Base-by-base conservation (phyloP, 2,329 filamentous ascomycete genomes). In the Colletotrichum echinochloae region DNA sequence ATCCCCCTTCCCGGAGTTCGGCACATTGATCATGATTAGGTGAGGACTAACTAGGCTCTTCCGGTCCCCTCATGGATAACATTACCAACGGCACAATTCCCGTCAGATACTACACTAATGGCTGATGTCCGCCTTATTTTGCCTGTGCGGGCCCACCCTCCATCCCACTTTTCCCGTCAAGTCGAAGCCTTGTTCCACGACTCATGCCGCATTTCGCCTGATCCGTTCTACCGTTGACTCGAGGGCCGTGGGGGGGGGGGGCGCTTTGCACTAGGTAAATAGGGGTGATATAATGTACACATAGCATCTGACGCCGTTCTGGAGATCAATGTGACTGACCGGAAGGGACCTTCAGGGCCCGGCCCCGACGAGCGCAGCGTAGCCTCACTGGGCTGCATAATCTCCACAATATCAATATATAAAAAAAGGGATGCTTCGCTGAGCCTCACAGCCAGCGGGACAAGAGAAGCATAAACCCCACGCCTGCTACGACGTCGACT, bases 101-200 rank as follows among this genome's bases (percentile, higher is more conserved):
- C 41, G n/a, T 44, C 41, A 18, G 33, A 14, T 26, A 18, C 12
- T 48, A 18, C 11, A 23, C n/a, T 12, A 26, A 51, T 23, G 28
- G 23, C 30, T 23, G 39, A n/a, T n/a, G n/a, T n/a, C n/a, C 46
- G 66, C 62, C n/a, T 70, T 55, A 18, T 44, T 61, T 46, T n/a
- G 54, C 46, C 51, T 37, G 33, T 60, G 18, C 55, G 23, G 18
- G 39, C 37, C 48, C 26, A n/a, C n/a, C 56, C 7, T 16, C 1
- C 20, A 44, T 70, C 49, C 66, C 66, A 70, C 67, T 66, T 70
- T 70, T 66, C 64, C 56, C 63, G 41, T 61, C 64, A 61, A 51
- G 44, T 26, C 14, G 33, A 51, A 14, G 46, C 33, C 33, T 61
- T 16, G 16, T 18, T 37, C 14, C 33, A 49, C n/a, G 59, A 61